A percentile compares a stretch with the other conserved stretches of the same genome.
phyloP scores from a whole-genome alignment of 2,329 filamentous ascomycete genomes.

The Fonsecaea nubica region DNA sequence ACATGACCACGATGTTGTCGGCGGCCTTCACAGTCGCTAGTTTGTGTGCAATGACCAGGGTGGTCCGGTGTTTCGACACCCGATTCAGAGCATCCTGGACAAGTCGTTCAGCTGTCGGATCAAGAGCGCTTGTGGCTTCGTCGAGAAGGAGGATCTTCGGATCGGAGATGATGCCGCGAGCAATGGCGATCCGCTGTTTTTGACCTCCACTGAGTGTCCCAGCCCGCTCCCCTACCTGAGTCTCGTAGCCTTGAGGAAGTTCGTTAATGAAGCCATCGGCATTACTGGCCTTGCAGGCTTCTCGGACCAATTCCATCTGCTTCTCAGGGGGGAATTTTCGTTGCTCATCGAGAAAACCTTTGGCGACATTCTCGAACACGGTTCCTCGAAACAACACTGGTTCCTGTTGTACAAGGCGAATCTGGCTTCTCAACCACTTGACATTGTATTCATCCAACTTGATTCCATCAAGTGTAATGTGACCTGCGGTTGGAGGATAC shows the following conservation, averaged over 20 bases:
- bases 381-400: constrained; percentile 71
- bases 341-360: constrained; percentile 57
- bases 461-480: constrained; percentile 61
- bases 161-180: constrained; percentile 70
- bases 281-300: constrained; percentile 71
- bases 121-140: constrained; percentile 74
- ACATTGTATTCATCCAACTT: constrained; percentile 64
- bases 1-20: constrained; percentile 77
- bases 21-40: constrained; percentile 76
- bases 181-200: constrained; percentile 78
- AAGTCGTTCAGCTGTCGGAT: constrained; percentile 60
- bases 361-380: constrained; percentile 67
- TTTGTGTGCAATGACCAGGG: constrained; percentile 77
- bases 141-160: constrained; percentile 74
- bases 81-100: constrained; percentile 61
- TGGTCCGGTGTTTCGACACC: constrained; percentile 67
- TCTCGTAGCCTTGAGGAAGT: constrained; percentile 73
- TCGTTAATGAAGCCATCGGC: constrained; percentile 72
- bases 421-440: constrained; percentile 64
- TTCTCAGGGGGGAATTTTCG: constrained; percentile 42
- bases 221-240: constrained; percentile 76
- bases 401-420: constrained; percentile 71
- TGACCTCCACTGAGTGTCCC: constrained; percentile 82
- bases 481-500: constrained; percentile 52
- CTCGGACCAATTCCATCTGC: constrained; percentile 50